Evolutionary conservation across 2,329 filamentous ascomycete species (phyloP), one percentile per base, ranked within the genome.

Genomic region (Arthrobotrys entomopaga): DNA sequence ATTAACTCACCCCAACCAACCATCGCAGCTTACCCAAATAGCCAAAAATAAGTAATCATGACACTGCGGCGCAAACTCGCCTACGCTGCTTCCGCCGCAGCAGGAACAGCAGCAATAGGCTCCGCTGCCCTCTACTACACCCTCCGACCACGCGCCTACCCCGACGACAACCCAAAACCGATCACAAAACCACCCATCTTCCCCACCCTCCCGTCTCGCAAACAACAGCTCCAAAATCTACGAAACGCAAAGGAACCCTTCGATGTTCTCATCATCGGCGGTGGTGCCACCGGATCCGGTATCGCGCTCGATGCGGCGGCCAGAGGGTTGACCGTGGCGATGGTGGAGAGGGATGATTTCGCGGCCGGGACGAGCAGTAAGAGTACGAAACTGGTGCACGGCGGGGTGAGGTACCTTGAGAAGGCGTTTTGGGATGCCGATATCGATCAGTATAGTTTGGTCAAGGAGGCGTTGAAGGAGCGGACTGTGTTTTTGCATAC

Each of bases 311-410:
- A 91, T 83, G 90, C 90, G 54, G 89, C 86, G 8, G 90, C 89
- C 2, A 83, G 90, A 81, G 90, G 90, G 13, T 82, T 92, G 77
- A 90, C 88, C 80, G 90, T 92, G 60, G 90, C 89, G 48, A 81
- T 91, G 49, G 86, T 92, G 15, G 90, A 92, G 81, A 84, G 89
- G 61, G 90, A 91, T 79, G 90, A 92, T 80, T 91, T 91, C 80
- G 88, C 87, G 78, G 88, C 87, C 77, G 90, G 90, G 48, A 91
- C 90, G 11, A 91, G 89, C 81, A 89, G 87, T 79, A 91, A 91
- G 83, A 90, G 88, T 80, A 91, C 90, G 63, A 92, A 92, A 82
- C 84, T 91, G 70, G 89, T 92, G n/a, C 89, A 91, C 80, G 90
- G 90, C 61, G 90, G 89, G 79, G 89, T 92, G 60, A 84, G 90